Conservation (phyloP, 1,284 basidiomycete genomes). For the Ceratobasidium sp. region DNA sequence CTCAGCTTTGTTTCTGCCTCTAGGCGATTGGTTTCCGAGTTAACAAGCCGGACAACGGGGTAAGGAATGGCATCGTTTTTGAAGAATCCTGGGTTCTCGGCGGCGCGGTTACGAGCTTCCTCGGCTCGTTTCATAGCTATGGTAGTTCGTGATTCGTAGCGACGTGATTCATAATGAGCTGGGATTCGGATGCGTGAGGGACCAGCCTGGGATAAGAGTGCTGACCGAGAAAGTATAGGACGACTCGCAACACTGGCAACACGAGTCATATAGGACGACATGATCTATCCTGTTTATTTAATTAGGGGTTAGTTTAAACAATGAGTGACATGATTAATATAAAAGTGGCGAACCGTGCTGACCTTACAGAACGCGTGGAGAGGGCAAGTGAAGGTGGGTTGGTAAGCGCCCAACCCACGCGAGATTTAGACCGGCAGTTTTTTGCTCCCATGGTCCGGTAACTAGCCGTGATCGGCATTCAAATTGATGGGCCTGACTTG, state of each 20-base stretch:
- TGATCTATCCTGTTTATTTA: no score
- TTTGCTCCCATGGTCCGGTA: background rate
- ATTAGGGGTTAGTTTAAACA: no score
- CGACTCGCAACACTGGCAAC: background rate
- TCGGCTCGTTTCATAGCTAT: conserved; percentile 29
- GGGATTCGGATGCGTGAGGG: background rate
- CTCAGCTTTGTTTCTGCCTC: conserved; percentile 39
- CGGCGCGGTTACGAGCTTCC: conserved; percentile 27
- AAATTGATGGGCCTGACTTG: background rate
- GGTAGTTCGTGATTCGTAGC: conserved; percentile 12
- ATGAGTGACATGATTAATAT: no score
- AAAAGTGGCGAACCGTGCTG: background rate
- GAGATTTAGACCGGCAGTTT: background rate
- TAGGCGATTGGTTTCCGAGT: conserved; percentile 47
- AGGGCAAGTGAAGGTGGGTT: background rate
- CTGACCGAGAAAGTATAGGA: background rate
- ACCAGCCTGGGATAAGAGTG: background rate
- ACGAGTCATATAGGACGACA: background rate
- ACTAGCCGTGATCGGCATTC: background rate
- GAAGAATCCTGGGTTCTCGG: conserved; percentile 21
- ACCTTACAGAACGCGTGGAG: conserved; percentile 1
- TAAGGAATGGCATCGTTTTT: conserved; percentile 50
- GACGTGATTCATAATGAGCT: conserved; percentile 1
- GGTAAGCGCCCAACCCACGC: conserved; percentile 11
- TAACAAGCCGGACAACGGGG: conserved; percentile 48